Percentiles rank a stretch among this genome's conserved stretches.
Evolutionary conservation across 1,139 yeast genomes (phyloP).

Genomic region (Candida sojae): DNA sequence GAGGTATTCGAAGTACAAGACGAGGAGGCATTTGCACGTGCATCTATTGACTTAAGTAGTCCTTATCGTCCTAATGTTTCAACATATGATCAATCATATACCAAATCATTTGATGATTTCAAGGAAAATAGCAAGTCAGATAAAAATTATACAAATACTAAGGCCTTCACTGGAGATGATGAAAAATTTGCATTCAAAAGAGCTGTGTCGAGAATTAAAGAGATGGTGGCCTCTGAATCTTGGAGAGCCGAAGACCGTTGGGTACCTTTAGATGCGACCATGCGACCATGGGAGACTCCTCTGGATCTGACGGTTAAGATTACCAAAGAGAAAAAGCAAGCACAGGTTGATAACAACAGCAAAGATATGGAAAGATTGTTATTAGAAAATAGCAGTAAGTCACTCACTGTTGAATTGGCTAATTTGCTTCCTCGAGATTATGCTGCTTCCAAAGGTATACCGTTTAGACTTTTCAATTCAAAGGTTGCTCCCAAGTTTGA

Average conservation of each 20-base stretch:
- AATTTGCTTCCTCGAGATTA: slow-evolving; percentile 27
- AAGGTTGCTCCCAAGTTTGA: slow-evolving; percentile 50
- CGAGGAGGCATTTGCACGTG: slow-evolving; percentile 69
- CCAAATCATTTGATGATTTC: slow-evolving; percentile 37
- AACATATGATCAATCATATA: slow-evolving; percentile 51
- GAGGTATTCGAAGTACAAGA: slow-evolving; percentile 52
- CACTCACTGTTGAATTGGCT: slow-evolving; percentile 15
- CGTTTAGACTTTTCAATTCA: slow-evolving; percentile 31
- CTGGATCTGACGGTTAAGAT: not conserved
- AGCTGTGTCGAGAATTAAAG: slow-evolving; percentile 68
- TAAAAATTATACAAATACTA: slow-evolving; percentile 47
- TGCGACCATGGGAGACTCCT: slow-evolving; percentile 63
- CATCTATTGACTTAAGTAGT: slow-evolving; percentile 56
- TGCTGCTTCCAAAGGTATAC: slow-evolving; percentile 21
- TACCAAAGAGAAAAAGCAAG: not conserved
- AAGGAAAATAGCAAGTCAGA: slow-evolving; percentile 9
- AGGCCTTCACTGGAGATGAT: slow-evolving; percentile 75
- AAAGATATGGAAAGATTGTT: slow-evolving; percentile 6
- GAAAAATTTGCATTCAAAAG: slow-evolving; percentile 74
- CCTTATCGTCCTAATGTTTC: slow-evolving; percentile 75
- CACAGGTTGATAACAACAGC: not conserved
- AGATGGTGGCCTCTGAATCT: slow-evolving; percentile 58
- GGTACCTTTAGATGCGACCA: slow-evolving; percentile 53
- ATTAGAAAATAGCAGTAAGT: slow-evolving; percentile 11
- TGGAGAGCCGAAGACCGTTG: slow-evolving; percentile 55